Evolutionary conservation across 305 asterid genomes (phyloP), one percentile per base, ranked within the genome.

Genomic region (Plantago coronopus): DNA sequence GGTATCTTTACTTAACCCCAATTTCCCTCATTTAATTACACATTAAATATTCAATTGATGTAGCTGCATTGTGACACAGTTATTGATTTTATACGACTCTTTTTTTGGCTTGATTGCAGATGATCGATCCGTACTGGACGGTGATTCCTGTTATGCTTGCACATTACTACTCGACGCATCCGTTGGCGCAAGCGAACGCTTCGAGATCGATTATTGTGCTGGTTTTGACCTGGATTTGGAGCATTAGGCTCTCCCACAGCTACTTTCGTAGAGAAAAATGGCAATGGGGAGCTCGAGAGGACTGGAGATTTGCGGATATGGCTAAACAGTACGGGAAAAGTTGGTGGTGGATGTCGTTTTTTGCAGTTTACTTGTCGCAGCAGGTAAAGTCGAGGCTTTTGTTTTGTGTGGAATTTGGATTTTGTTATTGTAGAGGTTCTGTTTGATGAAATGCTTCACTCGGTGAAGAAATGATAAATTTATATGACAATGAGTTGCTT

Each of bases 281-380:
- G 96, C 93, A 86, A 63, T 91, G 95, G 93, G 96, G 96, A 23
- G 85, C 79, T 37, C 81, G 91, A 55, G 95, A 91, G 72, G 98
- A 88, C 72, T 91, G 95, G 98, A 80, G 98, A 62, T 91, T 88
- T 48, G 74, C 75, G 23, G 95, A 88, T 70, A 65, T 91, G 85
- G 72, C 80, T 40, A 68, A 27, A 7, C 87, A 84, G 74, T 88
- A 77, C n/a, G 89, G 94, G 27, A 61, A 69, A 17, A 64, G 73
- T 61, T 91, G 95, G 96, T 91, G 98, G 96, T 88, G 98, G 98
- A 55, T 83, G 50, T 91, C 98, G 17, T 81, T 91, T 76, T 91
- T 91, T 58, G 83, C 90, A 20, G 74, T 91, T 65, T 91, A 88
- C 70, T 37, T 76, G 25, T 72, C 95, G 54, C 96, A 91, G 74